Conservation (phyloP, 768 basidiomycete genomes). For the Myochromella boudieri region DNA sequence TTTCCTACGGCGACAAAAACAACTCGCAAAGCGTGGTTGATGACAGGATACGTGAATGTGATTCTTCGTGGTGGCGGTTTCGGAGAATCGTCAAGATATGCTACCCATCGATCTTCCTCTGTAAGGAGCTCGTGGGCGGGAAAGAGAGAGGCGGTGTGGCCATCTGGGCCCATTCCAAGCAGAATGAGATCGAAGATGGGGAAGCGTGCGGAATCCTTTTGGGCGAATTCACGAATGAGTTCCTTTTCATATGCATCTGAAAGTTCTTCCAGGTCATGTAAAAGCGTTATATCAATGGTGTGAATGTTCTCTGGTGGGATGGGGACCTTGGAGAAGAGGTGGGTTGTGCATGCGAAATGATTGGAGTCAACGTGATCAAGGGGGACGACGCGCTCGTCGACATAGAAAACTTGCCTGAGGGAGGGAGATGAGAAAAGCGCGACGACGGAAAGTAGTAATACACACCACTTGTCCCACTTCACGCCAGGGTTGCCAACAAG, state of each 20-base stretch:
- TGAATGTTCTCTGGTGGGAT: constrained; percentile 80
- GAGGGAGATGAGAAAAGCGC: constrained; percentile 3
- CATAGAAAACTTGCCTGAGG: constrained; percentile 94
- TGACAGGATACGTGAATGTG: constrained; percentile 89
- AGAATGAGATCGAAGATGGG: constrained; percentile 97
- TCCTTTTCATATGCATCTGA: constrained; percentile 77
- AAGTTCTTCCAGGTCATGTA: constrained; percentile 78
- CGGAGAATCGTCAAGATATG: constrained; percentile 88
- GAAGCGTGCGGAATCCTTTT: constrained; percentile 92
- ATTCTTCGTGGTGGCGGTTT: constrained; percentile 90
- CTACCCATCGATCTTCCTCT: constrained; percentile 95
- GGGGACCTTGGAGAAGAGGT: constrained; percentile 81
- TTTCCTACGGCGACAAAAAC: constrained; percentile 88
- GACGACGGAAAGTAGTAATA: constrained; percentile 4
- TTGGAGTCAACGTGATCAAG: constrained; percentile 94
- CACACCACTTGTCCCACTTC: constrained; percentile 94
- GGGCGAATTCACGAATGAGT: constrained; percentile 89
- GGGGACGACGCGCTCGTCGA: constrained; percentile 93
- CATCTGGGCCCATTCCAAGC: constrained; percentile 95
- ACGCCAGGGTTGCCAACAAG: constrained; percentile 64
- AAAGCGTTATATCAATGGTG: constrained; percentile 66
- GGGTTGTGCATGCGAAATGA: constrained; percentile 69
- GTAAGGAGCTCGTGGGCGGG: constrained; percentile 82
- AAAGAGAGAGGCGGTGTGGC: constrained; percentile 98
- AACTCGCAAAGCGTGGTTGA: constrained; percentile 85